phyloP scores from a whole-genome alignment of 345 rosid species.

The Citropsis articulata region DNA sequence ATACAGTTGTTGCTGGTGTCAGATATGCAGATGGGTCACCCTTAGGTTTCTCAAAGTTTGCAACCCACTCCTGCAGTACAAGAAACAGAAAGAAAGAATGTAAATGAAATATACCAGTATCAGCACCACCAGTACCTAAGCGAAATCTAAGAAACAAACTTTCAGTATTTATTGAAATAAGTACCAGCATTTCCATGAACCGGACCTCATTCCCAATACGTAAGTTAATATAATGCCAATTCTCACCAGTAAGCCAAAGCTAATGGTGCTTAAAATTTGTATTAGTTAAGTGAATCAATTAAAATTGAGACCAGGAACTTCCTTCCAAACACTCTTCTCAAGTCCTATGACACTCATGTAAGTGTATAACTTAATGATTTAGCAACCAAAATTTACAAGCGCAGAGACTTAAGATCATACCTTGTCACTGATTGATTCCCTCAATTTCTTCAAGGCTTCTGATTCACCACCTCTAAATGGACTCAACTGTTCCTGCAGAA shows the following conservation, averaged over 20 bases:
- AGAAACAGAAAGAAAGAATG: background rate
- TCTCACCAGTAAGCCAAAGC: background rate
- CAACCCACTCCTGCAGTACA: conserved; percentile 73
- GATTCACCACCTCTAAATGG: conserved; percentile 93
- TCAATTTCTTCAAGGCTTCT: conserved; percentile 67
- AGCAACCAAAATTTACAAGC: background rate
- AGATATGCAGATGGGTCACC: conserved; percentile 86
- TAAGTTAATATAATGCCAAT: background rate
- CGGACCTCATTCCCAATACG: background rate
- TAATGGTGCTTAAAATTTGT: background rate
- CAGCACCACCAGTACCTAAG: background rate
- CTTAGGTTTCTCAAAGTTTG: conserved; percentile 94
- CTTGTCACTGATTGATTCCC: conserved; percentile 59
- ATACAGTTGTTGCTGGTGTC: conserved; percentile 83
- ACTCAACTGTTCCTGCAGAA: conserved; percentile 49
- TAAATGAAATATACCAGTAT: background rate
- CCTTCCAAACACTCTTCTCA: background rate
- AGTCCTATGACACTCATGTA: background rate
- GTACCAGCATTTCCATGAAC: background rate
- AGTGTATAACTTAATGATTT: background rate
- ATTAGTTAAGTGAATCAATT: background rate
- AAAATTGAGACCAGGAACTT: background rate
- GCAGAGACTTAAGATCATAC: conserved; percentile 27
- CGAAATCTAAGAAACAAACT: background rate
- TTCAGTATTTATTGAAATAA: background rate